These are phyloP conservation scores for Dothistroma septosporum DNA, from an alignment of 2,329 filamentous ascomycete species.

Conservation along the genomic window DNA sequence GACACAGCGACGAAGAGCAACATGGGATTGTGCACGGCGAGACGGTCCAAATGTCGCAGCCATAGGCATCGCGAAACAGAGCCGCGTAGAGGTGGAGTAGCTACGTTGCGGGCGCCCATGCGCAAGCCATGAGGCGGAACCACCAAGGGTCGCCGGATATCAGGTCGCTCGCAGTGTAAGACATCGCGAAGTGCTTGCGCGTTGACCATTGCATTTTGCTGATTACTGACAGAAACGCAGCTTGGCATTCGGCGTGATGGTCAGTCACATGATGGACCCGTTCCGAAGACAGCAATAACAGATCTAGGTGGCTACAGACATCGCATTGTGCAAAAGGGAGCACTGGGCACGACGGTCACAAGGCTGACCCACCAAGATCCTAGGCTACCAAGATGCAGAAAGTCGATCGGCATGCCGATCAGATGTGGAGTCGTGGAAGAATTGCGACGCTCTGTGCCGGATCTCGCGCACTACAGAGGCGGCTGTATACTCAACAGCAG, in stretches of 20 bases:
- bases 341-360: not conserved
- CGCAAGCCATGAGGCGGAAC: not conserved
- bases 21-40: not conserved
- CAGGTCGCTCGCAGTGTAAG: too few relatives aligned
- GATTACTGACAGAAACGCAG: not conserved
- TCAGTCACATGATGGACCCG: too few relatives aligned
- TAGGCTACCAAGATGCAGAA: not conserved
- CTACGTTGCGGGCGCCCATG: not conserved
- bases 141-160: not conserved
- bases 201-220: too few relatives aligned
- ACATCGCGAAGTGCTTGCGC: too few relatives aligned
- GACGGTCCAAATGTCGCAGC: not conserved
- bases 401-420: not conserved
- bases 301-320: not conserved
- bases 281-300: too few relatives aligned
- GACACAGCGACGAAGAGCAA: not conserved
- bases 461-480: too few relatives aligned
- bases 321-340: not conserved
- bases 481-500: too few relatives aligned
- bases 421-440: not conserved
- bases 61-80: not conserved
- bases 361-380: not conserved
- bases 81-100: not conserved
- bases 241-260: not conserved
- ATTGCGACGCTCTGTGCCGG: too few relatives aligned